Evolutionary conservation across 1,139 yeast species (phyloP), one percentile per base, ranked within the genome.

Genomic region (Magnusiomyces suaveolens): DNA sequence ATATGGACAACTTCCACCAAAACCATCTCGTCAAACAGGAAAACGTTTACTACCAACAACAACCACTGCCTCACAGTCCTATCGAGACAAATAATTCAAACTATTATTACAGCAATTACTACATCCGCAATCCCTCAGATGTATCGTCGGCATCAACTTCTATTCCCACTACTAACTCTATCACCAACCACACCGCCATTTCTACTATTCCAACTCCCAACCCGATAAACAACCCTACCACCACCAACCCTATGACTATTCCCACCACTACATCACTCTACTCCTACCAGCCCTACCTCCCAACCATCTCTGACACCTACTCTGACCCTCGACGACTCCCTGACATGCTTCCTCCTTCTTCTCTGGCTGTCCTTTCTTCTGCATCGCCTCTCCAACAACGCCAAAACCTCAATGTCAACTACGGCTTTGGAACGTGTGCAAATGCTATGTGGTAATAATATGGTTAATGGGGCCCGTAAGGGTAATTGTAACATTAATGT

Each of bases 241-340:
- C 61, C 63, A 10, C 59, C 63, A 23, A 43, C 59, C 44, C 51
- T 57, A 14, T 56, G 53, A 33, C 55, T 57, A n/a, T 60, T 39
- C 46, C 60, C 2, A 41, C 51, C 16, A 55, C 56, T 2, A 26
- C 41, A 25, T 18, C 54, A 26, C 36, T 50, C 59, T 51, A 47
- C 23, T 29, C n/a, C 24, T 47, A 29, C 41, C 50, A 47, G 50
- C n/a, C 50, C 16, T 36, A 10, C 18, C 18, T 29, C 10, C 24
- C 50, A 59, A 6, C 36, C 47, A 12, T 54, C 55, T 2, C 46
- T 52, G 24, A 54, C 43, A 41, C 23, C n/a, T 52, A 33, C 23
- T 56, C 60, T 2, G 63, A 61, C 52, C 64, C 64, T 4, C 54
- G 64, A 49, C 56, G 57, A 51, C 53, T 61, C 16, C 64, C 64